These are phyloP conservation scores for Penicillium rolfsii DNA, from an alignment of 2,329 filamentous ascomycete species.

Conservation along the genomic window DNA sequence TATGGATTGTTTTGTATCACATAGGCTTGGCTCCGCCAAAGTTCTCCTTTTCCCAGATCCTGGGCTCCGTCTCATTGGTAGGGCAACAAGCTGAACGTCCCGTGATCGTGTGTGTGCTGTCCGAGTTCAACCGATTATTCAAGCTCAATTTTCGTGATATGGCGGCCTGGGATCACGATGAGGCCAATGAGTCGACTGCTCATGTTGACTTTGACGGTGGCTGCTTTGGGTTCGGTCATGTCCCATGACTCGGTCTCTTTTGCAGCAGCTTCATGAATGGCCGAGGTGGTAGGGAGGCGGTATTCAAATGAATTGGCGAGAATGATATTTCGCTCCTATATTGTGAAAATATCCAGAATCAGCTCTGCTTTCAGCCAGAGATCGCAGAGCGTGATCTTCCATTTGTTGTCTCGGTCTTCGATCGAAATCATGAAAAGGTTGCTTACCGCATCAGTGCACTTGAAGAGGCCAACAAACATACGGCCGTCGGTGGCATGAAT, in stretches of 20 bases:
- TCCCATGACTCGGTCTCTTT: conserved; percentile 28
- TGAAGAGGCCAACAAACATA: conserved; percentile 87
- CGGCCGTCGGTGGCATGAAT: conserved; percentile 80
- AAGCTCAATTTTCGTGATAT: conserved; percentile 85
- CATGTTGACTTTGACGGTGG: conserved; percentile 67
- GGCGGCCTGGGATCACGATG: conserved; percentile 82
- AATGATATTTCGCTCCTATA: conserved; percentile 85
- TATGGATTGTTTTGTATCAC: conserved; percentile 1
- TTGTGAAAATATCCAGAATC: not conserved
- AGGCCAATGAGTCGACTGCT: conserved; percentile 84
- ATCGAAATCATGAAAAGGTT: conserved; percentile 9
- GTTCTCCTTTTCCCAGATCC: conserved; percentile 8
- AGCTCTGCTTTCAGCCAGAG: conserved; percentile 5
- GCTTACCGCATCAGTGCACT: conserved; percentile 88
- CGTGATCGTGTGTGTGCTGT: conserved; percentile 15
- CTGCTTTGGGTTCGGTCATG: conserved; percentile 23
- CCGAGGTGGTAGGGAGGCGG: conserved; percentile 67
- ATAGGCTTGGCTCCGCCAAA: conserved; percentile 9
- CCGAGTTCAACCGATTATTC: conserved; percentile 59
- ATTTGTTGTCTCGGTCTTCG: not conserved
- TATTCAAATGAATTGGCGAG: conserved; percentile 88
- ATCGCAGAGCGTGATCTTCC: not conserved
- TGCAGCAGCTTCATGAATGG: conserved; percentile 48
- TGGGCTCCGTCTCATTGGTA: conserved; percentile 20
- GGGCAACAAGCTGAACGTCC: conserved; percentile 12